Evolutionary conservation across 208 protist species (phyloP).

Genomic region (Leishmania arabica): DNA sequence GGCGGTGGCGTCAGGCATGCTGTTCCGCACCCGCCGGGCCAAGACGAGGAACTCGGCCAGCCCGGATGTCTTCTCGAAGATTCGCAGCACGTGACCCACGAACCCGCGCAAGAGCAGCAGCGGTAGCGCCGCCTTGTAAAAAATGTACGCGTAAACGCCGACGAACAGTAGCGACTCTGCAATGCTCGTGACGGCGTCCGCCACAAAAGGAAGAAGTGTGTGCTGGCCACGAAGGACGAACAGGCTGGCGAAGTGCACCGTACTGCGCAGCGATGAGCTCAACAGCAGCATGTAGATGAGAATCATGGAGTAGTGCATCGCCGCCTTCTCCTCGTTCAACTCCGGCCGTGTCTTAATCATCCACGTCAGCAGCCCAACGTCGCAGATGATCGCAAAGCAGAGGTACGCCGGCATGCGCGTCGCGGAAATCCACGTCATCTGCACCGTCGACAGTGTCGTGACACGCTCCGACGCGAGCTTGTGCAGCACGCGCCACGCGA

Average conservation of each 20-base stretch:
- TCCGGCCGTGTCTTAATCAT: slow-evolving; percentile 23
- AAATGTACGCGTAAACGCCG: slow-evolving; percentile 53
- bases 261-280: slow-evolving; percentile 26
- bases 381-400: slow-evolving; percentile 27
- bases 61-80: slow-evolving; percentile 38
- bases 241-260: slow-evolving; percentile 28
- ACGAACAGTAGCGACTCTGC: slow-evolving; percentile 49
- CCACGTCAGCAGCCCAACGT: slow-evolving; percentile 22
- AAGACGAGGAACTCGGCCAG: slow-evolving; percentile 52
- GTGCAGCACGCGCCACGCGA: slow-evolving; percentile 61
- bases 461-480: slow-evolving; percentile 64
- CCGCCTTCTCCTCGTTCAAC: slow-evolving; percentile 18
- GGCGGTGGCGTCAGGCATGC: slow-evolving; percentile 46
- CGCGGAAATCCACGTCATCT: slow-evolving; percentile 18
- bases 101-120: slow-evolving; percentile 59
- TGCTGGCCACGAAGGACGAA: slow-evolving; percentile 28
- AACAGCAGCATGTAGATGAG: slow-evolving; percentile 40
- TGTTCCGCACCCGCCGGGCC: slow-evolving; percentile 29
- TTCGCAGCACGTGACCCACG: slow-evolving; percentile 31
- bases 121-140: slow-evolving; percentile 37
- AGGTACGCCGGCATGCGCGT: slow-evolving; percentile 35
- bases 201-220: slow-evolving; percentile 45
- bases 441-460: slow-evolving; percentile 33
- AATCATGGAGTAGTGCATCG: slow-evolving; percentile 34
- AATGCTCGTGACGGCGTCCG: slow-evolving; percentile 36